phyloP scores from a whole-genome alignment of 805 yeast genomes.

The Sungouiozyma ichnusensis region DNA sequence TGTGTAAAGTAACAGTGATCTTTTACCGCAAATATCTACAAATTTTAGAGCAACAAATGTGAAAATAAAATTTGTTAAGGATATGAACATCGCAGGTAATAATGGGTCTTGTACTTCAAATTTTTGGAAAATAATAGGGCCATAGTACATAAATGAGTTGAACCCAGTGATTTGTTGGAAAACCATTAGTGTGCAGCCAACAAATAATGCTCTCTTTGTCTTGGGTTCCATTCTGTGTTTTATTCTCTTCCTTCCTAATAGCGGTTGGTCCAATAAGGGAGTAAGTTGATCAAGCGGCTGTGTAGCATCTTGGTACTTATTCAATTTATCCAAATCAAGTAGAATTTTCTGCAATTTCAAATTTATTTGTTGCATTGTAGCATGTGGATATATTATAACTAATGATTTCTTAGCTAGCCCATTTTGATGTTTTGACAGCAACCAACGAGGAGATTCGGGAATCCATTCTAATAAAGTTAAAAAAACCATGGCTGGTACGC shows the following conservation, averaged over 20 bases:
- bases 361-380: constrained; percentile 34
- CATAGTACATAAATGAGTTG: constrained; percentile 54
- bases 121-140: constrained; percentile 44
- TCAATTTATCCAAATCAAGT: constrained; percentile 31
- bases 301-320: constrained; percentile 22
- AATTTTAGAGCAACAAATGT: constrained; percentile 42
- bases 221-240: constrained; percentile 20
- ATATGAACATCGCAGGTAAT: constrained; percentile 43
- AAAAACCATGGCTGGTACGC: constrained; percentile 34
- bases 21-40: constrained; percentile 42
- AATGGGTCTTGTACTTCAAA: constrained; percentile 46
- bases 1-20: constrained; percentile 34
- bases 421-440: constrained; percentile 27
- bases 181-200: constrained; percentile 43
- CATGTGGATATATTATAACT: constrained; percentile 35
- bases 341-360: constrained; percentile 39
- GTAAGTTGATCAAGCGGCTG: neutral
- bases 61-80: constrained; percentile 44
- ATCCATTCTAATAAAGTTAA: constrained; percentile 32
- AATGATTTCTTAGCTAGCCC: constrained; percentile 35
- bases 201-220: constrained; percentile 33
- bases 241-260: neutral
- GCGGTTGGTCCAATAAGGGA: neutral
- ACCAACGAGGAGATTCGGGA: constrained; percentile 43
- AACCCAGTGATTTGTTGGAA: constrained; percentile 54